Base-by-base conservation (phyloP, 805 yeast species). In the Priceomyces haplophilus region DNA sequence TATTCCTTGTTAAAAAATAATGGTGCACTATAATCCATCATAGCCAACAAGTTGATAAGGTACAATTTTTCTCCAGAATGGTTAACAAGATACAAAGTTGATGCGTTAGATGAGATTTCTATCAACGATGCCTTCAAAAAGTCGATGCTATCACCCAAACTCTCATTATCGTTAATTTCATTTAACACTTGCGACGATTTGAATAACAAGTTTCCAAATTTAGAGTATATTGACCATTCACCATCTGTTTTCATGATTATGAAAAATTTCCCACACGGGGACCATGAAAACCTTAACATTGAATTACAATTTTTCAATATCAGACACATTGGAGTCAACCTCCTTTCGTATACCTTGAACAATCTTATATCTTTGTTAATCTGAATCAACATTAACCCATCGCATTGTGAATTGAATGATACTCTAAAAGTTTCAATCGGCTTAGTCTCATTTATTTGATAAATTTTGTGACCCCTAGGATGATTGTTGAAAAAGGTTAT, bases 201-300 rank as follows among this genome's bases (percentile, higher is more conserved):
- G 44, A 65, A 67, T 4, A 56, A 46, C 4, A 46, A 41, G 23
- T 56, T 52, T 2, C 75, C 75, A 44, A 67, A 67, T 45, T 58
- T 61, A 4, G 73, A 60, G 30, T 54, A 47, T 13, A 67, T 46
- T 13, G 54, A 50, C 73, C 73, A 70, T 30, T 41, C 38, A 1
- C 59, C 60, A 5, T 41, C 30, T 3, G 39, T 25, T 42, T 56
- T 51, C 5, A 58, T 44, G 4, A 55, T 21, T 10, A 51, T 42
- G 34, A 67, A 64, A 42, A 60, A 68, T 16, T 50, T 52, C 3
- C 75, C 76, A 45, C 65, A 56, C 1, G 67, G 58, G 1, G 74
- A 56, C 75, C 75, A 70, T 7, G 27, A 24, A 35, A 34, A 41
- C n/a, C 37, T 34, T 16, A 54, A 37, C 8, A 34, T 13, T 12